Evolutionary conservation across 306 rosid species (phyloP).

Genomic region (Dalbergia cochinchinensis): DNA sequence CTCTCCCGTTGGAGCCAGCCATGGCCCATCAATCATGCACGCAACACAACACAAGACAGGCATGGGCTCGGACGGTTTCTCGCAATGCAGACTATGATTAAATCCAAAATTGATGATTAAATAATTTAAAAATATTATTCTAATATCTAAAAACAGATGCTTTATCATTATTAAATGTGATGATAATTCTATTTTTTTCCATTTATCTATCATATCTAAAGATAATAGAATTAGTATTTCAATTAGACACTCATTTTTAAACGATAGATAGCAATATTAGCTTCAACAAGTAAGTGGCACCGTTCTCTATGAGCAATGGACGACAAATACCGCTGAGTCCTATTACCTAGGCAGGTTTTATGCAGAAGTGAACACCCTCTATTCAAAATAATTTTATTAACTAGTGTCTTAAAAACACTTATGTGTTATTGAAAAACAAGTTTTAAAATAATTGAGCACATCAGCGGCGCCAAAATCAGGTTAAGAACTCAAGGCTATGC

Average conservation of each 20-base stretch:
- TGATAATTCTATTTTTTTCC: too few relatives aligned
- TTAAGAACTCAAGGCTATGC: neutral
- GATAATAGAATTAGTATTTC: too few relatives aligned
- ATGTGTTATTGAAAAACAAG: too few relatives aligned
- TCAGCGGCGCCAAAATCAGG: constrained; percentile 8
- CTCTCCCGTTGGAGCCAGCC: constrained; percentile 30
- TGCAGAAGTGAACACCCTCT: neutral
- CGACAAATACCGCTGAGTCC: neutral
- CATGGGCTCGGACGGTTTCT: constrained; percentile 17
- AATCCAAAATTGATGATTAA: constrained; percentile 36
- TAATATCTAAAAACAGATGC: too few relatives aligned
- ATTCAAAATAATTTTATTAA: neutral
- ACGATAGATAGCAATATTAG: too few relatives aligned
- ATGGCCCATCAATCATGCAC: constrained; percentile 52
- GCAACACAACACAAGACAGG: neutral
- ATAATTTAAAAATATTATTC: too few relatives aligned
- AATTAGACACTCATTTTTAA: too few relatives aligned
- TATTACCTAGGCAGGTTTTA: neutral
- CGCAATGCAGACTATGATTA: neutral
- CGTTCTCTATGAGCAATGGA: neutral
- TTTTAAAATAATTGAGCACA: constrained; percentile 2
- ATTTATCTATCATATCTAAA: too few relatives aligned
- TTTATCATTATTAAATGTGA: too few relatives aligned
- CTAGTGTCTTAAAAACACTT: too few relatives aligned
- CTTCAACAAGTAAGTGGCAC: neutral